Evolutionary conservation across 2,329 filamentous ascomycete species (phyloP).

Genomic region (Lasiodiplodia gonubiensis): DNA sequence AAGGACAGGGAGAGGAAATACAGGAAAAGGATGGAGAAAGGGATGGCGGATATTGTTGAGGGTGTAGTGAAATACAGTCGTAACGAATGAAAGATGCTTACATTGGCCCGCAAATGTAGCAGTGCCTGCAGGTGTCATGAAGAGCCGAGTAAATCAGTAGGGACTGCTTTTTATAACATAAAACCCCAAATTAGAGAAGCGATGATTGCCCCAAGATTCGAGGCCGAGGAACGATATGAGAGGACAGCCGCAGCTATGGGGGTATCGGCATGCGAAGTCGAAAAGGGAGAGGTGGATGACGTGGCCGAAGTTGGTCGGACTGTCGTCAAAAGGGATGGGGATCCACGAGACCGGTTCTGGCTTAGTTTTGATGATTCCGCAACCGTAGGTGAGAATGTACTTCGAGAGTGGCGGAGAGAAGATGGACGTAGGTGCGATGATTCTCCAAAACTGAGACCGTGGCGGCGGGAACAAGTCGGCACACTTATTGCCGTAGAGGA

Average conservation of each 20-base stretch:
- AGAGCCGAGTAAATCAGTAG: not conserved
- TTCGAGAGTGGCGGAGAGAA: not conserved
- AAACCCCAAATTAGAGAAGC: not conserved
- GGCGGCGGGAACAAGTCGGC: not conserved
- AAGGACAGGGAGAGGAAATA: no score
- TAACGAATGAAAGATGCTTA: no score
- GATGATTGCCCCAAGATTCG: not conserved
- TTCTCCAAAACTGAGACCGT: not conserved
- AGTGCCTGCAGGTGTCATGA: not conserved
- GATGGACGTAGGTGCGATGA: not conserved
- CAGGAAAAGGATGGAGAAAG: no score
- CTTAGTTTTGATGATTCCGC: not conserved
- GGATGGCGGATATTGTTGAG: not conserved
- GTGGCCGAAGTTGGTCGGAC: not conserved
- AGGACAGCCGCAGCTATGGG: not conserved
- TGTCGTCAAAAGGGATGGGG: not conserved
- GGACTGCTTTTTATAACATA: not conserved
- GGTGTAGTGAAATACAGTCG: no score
- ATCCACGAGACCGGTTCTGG: not conserved
- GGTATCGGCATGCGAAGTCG: not conserved
- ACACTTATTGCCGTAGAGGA: not conserved
- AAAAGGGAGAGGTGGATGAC: not conserved
- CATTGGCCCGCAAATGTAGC: not conserved
- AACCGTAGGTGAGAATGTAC: not conserved
- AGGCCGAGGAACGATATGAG: not conserved